These are phyloP conservation scores for Albatrellus ellisii DNA, from an alignment of 768 basidiomycete genomes.

Conservation along the genomic window DNA sequence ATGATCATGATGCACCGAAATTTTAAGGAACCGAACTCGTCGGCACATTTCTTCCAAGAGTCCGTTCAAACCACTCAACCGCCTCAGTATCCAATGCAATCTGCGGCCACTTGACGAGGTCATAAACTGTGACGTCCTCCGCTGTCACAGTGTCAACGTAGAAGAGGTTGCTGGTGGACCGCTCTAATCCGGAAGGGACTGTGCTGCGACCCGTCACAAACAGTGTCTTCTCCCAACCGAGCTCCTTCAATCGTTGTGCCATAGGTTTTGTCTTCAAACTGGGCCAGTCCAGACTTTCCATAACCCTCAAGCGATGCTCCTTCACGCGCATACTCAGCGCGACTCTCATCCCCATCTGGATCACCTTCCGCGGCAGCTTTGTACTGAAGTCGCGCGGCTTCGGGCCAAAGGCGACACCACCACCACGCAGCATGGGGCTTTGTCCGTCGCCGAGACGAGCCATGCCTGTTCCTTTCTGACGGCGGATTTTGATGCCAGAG, in stretches of 20 bases:
- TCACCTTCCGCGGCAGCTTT: slow-evolving; percentile 84
- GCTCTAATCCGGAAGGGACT: slow-evolving; percentile 39
- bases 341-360: slow-evolving; percentile 86
- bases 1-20: no score
- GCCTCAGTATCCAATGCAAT: slow-evolving; percentile 73
- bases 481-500: slow-evolving; percentile 79
- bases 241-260: slow-evolving; percentile 41
- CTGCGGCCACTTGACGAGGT: slow-evolving; percentile 73
- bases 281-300: slow-evolving; percentile 60
- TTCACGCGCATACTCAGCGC: slow-evolving; percentile 76
- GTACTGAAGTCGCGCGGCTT: slow-evolving; percentile 88
- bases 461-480: slow-evolving; percentile 83
- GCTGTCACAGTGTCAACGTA: slow-evolving; percentile 50
- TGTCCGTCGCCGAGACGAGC: slow-evolving; percentile 87
- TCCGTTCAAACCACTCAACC: slow-evolving; percentile 64
- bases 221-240: slow-evolving; percentile 60
- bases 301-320: slow-evolving; percentile 62
- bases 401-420: slow-evolving; percentile 87
- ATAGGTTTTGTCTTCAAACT: slow-evolving; percentile 60
- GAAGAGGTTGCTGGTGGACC: slow-evolving; percentile 61
- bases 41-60: slow-evolving; percentile 30
- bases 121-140: slow-evolving; percentile 64
- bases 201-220: slow-evolving; percentile 57
- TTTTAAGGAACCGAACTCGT: no score
- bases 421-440: slow-evolving; percentile 79